Evolutionary conservation across 139 green algal genomes (phyloP).

Genomic region (Micractinium conductrix): DNA sequence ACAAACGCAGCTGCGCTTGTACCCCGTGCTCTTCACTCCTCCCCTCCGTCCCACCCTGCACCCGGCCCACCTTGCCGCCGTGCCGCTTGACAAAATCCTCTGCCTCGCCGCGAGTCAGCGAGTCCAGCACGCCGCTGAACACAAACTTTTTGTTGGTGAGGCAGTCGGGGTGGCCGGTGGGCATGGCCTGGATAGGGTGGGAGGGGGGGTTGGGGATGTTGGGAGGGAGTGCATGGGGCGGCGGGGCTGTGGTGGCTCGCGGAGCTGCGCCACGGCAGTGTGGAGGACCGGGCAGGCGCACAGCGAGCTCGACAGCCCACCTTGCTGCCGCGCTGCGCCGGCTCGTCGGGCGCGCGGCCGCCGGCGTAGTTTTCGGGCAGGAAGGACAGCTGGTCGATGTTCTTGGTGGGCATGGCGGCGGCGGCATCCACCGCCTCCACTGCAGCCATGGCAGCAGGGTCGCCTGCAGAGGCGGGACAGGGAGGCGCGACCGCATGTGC

Average conservation of each 20-base stretch:
- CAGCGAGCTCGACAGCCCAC: no score
- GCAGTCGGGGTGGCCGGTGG: constrained; percentile 84
- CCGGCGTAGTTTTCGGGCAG: constrained; percentile 31
- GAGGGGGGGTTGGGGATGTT: neutral
- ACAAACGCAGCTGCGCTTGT: neutral
- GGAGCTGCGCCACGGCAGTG: neutral
- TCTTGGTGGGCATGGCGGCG: constrained; percentile 44
- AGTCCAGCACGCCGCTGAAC: constrained; percentile 85
- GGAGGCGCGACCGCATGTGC: no score
- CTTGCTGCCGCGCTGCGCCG: constrained; percentile 30
- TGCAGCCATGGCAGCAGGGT: constrained; percentile 31
- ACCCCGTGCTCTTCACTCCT: neutral
- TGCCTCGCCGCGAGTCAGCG: constrained; percentile 77
- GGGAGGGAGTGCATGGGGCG: no score
- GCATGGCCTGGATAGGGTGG: constrained; percentile 53
- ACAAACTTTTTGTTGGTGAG: constrained; percentile 92
- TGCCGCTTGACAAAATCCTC: constrained; percentile 89
- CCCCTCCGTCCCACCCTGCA: neutral
- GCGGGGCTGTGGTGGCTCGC: no score
- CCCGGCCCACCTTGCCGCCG: constrained; percentile 63
- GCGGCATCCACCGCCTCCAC: constrained; percentile 48
- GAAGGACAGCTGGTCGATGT: constrained; percentile 30
- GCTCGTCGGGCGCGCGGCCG: constrained; percentile 40
- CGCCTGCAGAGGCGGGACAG: neutral
- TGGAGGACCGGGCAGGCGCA: neutral